phyloP scores from a whole-genome alignment of 2,329 filamentous ascomycete genomes.

The Monosporascus cannonballus region DNA sequence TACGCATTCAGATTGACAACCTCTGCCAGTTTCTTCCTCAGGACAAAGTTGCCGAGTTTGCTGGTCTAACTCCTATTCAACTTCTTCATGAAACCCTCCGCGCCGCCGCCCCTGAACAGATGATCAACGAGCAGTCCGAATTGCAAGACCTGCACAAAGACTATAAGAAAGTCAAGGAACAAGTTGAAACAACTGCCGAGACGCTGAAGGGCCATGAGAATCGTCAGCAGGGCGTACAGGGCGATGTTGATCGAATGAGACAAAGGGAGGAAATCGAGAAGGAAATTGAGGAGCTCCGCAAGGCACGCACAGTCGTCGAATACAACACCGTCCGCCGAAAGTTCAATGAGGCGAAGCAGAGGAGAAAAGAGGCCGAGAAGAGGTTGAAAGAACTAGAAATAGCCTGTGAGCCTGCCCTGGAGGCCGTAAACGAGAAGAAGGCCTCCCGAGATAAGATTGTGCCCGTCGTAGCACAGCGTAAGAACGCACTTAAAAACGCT shows the following conservation, averaged over 20 bases:
- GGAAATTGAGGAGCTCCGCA: constrained; percentile 59
- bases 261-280: constrained; percentile 66
- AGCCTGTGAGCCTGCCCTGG: constrained; percentile 58
- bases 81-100: constrained; percentile 80
- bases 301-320: constrained; percentile 57
- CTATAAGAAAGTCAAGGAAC: constrained; percentile 58
- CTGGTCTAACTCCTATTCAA: constrained; percentile 73
- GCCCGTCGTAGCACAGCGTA: constrained; percentile 48
- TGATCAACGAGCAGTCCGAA: constrained; percentile 70
- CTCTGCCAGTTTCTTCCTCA: constrained; percentile 95
- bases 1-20: constrained; percentile 95
- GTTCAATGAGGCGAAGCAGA: constrained; percentile 46
- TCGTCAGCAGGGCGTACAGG: constrained; percentile 68
- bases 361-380: constrained; percentile 45
- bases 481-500: constrained; percentile 44
- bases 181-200: constrained; percentile 54
- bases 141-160: constrained; percentile 65
- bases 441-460: constrained; percentile 56
- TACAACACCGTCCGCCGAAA: constrained; percentile 51
- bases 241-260: constrained; percentile 75
- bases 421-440: constrained; percentile 64
- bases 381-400: constrained; percentile 56
- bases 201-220: constrained; percentile 61
- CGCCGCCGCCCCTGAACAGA: constrained; percentile 76
- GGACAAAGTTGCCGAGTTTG: constrained; percentile 92